Evolutionary conservation across 2,329 filamentous ascomycete species (phyloP).

Genomic region (Metarhizium robertsii): DNA sequence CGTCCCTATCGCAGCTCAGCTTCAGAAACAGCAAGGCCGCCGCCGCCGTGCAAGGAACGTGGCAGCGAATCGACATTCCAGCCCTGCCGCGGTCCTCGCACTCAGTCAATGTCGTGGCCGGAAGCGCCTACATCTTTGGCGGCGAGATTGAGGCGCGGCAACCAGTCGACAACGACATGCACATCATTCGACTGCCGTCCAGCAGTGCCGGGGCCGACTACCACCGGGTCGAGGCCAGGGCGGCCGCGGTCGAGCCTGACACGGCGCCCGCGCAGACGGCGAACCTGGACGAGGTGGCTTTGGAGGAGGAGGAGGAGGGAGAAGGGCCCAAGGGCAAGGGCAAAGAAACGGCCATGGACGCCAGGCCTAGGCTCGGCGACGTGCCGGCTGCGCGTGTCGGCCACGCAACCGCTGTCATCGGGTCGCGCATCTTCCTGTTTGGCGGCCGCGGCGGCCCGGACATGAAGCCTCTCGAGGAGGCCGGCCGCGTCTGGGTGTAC

Average conservation of each 20-base stretch:
- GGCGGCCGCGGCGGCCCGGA: slow-evolving; percentile 64
- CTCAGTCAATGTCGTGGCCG: slow-evolving; percentile 49
- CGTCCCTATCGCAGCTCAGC: slow-evolving; percentile 8
- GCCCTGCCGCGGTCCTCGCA: slow-evolving; percentile 66
- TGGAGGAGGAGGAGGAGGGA: slow-evolving; percentile 13
- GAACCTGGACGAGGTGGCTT: slow-evolving; percentile 32
- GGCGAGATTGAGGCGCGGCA: slow-evolving; percentile 60
- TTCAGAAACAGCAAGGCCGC: slow-evolving; percentile 27
- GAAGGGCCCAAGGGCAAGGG: slow-evolving; percentile 24
- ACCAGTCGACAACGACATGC: slow-evolving; percentile 64
- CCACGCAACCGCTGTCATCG: slow-evolving; percentile 59
- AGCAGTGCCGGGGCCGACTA: slow-evolving; percentile 51
- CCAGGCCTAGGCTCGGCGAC: slow-evolving; percentile 23
- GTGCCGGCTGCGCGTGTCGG: slow-evolving; percentile 64
- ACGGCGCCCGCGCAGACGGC: slow-evolving; percentile 4
- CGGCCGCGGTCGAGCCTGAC: slow-evolving; percentile 21
- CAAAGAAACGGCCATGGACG: slow-evolving; percentile 22
- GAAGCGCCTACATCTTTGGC: slow-evolving; percentile 61
- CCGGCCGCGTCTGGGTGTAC: slow-evolving; percentile 68
- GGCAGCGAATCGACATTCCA: slow-evolving; percentile 48
- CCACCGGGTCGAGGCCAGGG: slow-evolving; percentile 42
- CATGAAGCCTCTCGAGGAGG: slow-evolving; percentile 64
- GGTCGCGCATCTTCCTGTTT: slow-evolving; percentile 68
- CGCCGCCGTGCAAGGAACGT: slow-evolving; percentile 33
- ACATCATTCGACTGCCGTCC: slow-evolving; percentile 52